A percentile compares a stretch with the other conserved stretches of the same genome.
Conservation (phyloP, 495 filamentous ascomycete species). For the Aspergillus baeticus region DNA sequence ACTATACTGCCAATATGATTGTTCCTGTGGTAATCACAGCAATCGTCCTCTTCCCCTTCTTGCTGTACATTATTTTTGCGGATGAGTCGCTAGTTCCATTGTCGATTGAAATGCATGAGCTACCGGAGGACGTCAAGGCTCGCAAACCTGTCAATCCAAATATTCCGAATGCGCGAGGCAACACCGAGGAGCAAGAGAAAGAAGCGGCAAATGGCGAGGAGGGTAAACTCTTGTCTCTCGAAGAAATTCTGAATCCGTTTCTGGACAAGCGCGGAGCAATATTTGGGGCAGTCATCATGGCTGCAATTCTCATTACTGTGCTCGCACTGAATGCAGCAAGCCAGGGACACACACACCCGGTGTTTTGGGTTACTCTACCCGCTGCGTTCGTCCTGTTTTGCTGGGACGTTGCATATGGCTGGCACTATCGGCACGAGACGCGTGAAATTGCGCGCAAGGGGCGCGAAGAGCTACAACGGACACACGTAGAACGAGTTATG, state of each 20-base stretch:
- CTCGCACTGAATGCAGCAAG: constrained; percentile 8
- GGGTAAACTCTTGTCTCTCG: constrained; percentile 2
- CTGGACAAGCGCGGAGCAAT: constrained; percentile 4
- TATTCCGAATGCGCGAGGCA: constrained; percentile 1
- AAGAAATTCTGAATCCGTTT: constrained; percentile 14
- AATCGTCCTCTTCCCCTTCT: constrained; percentile 5
- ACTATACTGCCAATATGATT: constrained; percentile 14
- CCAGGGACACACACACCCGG: constrained; percentile 4
- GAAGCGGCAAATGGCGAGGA: background rate
- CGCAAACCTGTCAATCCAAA: constrained; percentile 6
- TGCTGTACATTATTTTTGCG: constrained; percentile 7
- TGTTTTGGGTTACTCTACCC: constrained; percentile 13
- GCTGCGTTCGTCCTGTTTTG: constrained; percentile 13
- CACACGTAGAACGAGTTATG: background rate
- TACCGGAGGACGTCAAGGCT: background rate
- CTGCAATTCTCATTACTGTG: constrained; percentile 4
- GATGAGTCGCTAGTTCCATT: background rate
- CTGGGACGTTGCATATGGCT: constrained; percentile 7
- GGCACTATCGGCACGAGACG: constrained; percentile 5
- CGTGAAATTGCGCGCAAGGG: constrained; percentile 4
- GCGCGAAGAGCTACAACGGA: background rate
- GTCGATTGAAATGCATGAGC: constrained; percentile 9
- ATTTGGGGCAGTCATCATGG: constrained; percentile 7
- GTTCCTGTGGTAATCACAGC: constrained; percentile 9
- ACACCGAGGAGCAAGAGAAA: background rate